Evolutionary conservation across 2,329 filamentous ascomycete species (phyloP).

Genomic region (Tolypocladium pustulatum): DNA sequence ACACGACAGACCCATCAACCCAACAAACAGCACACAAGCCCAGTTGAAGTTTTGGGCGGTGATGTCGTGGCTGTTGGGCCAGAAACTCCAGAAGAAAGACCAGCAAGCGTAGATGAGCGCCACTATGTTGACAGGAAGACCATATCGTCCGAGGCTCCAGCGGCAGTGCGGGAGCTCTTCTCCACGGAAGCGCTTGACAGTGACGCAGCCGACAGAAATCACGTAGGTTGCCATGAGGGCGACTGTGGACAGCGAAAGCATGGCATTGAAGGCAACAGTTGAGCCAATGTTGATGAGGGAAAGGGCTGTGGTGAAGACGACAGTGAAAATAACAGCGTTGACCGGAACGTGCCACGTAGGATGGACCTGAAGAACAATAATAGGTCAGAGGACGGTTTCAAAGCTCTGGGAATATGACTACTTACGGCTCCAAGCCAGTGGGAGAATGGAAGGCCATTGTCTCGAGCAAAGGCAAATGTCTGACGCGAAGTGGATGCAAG

Average conservation of each 20-base stretch:
- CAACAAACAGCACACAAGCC: slow-evolving; percentile 4
- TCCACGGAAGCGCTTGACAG: slow-evolving; percentile 21
- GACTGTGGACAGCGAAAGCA: slow-evolving; percentile 20
- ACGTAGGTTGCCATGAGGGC: slow-evolving; percentile 22
- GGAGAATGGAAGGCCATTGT: slow-evolving; percentile 18
- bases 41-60: slow-evolving; percentile 5
- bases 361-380: not conserved
- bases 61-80: slow-evolving; percentile 4
- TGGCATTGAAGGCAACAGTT: slow-evolving; percentile 20
- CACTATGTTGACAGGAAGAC: slow-evolving; percentile 25
- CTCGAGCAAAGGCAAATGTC: slow-evolving; percentile 21
- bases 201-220: slow-evolving; percentile 19
- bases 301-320: slow-evolving; percentile 16
- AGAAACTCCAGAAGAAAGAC: slow-evolving; percentile 10
- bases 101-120: slow-evolving; percentile 11
- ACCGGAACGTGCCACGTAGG: slow-evolving; percentile 17
- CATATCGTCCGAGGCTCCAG: slow-evolving; percentile 26
- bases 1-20: slow-evolving; percentile 2
- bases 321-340: slow-evolving; percentile 19
- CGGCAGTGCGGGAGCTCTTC: slow-evolving; percentile 21
- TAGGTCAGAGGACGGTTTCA: not conserved
- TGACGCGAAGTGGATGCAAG: slow-evolving; percentile 18
- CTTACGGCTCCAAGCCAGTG: slow-evolving; percentile 6
- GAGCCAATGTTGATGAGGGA: slow-evolving; percentile 23
- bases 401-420: not conserved